Base-by-base conservation (phyloP, 306 rosid genomes). In the Dryas drummondii region DNA sequence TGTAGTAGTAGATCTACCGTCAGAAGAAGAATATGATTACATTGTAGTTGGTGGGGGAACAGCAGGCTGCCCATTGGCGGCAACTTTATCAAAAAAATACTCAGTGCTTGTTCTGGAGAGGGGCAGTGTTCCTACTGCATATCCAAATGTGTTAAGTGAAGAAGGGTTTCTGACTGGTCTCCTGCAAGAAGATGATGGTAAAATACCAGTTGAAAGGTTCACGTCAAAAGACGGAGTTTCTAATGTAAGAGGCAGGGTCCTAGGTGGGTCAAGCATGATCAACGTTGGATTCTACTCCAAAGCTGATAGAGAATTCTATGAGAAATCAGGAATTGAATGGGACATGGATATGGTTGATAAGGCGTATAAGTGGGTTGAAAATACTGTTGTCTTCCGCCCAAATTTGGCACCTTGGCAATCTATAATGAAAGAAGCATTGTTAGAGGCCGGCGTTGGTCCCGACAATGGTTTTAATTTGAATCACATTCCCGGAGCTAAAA, bases 31-130 rank as follows among this genome's bases (percentile, higher is more conserved):
- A 32, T 82, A 73, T 7, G 85, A 78, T 65, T 82, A 73, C 58
- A 78, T 82, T 12, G 63, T 78, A 54, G 46, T 82, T 27, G 85
- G 85, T 14, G 85, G 85, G 10, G 82, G 85, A 4, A 82, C 85
- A 4, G 69, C 85, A 1, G 79, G 85, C 2, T 82, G 82, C 12
- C 76, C 85, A 17, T 72, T 73, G 63, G 85, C 82, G 0, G 76
- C 85, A 48, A 82, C 85, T 13, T 46, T 82, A 22, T 82, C 85
- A 5, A 13, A 66, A 45, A 82, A 78, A 1, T 82, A 67, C 76
- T 51, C 62, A 1, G 79, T 82, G 5, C 85, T 82, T 48, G 19
- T 82, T 51, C 82, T 82, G 1, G 82, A 82, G 22, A 59, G 82
- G 32, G 85, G 85, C 42, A 54, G 55, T 15, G 61, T 19, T 6